Base-by-base conservation (phyloP, 441 rosid genomes). In the Aquilaria agallochum region DNA sequence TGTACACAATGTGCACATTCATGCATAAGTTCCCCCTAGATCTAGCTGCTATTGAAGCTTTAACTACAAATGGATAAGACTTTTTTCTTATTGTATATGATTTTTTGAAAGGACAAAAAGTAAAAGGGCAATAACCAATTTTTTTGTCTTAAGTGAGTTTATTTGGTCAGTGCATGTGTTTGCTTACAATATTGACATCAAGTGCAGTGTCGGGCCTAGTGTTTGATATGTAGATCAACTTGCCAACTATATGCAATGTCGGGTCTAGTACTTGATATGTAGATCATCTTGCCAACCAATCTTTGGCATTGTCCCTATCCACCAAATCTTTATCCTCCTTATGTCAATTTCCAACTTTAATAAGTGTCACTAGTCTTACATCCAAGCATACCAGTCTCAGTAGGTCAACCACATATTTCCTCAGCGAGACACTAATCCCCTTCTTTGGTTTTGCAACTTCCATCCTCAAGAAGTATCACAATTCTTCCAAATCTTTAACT, bases 261-360 rank as follows among this genome's bases (percentile, higher is more conserved):
- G 1, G 36, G 58, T n/a, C 50, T 20, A 0, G 50, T 62, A 20
- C 33, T 32, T 0, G 36, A n/a, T 1, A 62, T 3, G 7, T 62
- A 62, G 9, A 62, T 62, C 6, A 62, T 6, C 4, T 42, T 50
- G 5, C 66, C 58, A 3, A 62, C 58, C 4, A 53, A 12, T 34
- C 58, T 34, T 9, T 53, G 58, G 9, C 33, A 62, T 11, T 12
- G 5, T 13, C 50, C 1, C 5, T 14, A 9, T 62, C 32, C 1
- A 11, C 13, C 0, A 5, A 15, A 15, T 15, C 15, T 15, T 15
- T 3, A 33, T 8, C 20, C 4, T 62, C 11, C 0, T 42, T 42
- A 3, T n/a, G 1, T 14, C 3, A 11, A 14, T 5, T 40, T 13
- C 20, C 2, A 2, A 52, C 14, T n/a, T 10, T 1, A 42, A 15